Percentiles rank a stretch among this genome's conserved stretches.
These are phyloP conservation scores for Karstenula rhodostoma DNA, from an alignment of 2,329 filamentous ascomycete genomes.

Conservation along the genomic window DNA sequence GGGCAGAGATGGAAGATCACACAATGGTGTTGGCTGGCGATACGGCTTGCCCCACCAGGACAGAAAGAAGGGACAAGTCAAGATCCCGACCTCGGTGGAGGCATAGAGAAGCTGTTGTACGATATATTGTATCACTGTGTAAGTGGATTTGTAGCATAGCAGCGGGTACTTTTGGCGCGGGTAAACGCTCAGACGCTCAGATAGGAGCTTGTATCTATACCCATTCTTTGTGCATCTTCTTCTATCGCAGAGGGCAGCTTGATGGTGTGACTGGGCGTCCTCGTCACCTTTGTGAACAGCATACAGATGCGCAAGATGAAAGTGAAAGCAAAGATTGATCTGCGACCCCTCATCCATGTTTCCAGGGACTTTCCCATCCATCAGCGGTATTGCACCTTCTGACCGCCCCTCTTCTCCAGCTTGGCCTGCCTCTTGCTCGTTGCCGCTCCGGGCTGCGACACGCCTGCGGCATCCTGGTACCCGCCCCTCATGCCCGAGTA, in stretches of 20 bases:
- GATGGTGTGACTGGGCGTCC: too few species aligned
- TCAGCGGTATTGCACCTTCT: slow-evolving; percentile 58
- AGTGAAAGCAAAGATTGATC: background rate
- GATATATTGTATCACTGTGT: slow-evolving; percentile 33
- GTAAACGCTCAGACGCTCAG: slow-evolving; percentile 7
- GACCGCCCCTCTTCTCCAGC: slow-evolving; percentile 61
- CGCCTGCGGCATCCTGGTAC: slow-evolving; percentile 52
- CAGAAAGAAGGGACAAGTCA: slow-evolving; percentile 68
- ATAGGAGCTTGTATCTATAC: slow-evolving; percentile 12
- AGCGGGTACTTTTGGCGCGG: slow-evolving; percentile 21
- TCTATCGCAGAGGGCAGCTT: background rate
- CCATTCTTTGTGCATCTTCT: background rate
- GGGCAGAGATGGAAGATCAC: slow-evolving; percentile 62
- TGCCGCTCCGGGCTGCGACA: slow-evolving; percentile 40
- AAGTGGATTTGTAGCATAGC: slow-evolving; percentile 32
- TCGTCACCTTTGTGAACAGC: background rate
- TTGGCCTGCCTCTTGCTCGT: slow-evolving; percentile 59
- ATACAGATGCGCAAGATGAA: background rate
- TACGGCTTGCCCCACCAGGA: slow-evolving; percentile 71
- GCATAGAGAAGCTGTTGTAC: slow-evolving; percentile 36
- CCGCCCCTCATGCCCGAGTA: slow-evolving; percentile 56
- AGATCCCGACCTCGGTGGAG: slow-evolving; percentile 69
- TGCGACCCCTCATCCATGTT: background rate
- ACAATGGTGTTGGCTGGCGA: slow-evolving; percentile 63
- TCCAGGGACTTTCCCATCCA: slow-evolving; percentile 12